Percentiles rank a stretch among this genome's conserved stretches.
These are phyloP conservation scores for Cytospora mali DNA, from an alignment of 2,329 filamentous ascomycete genomes.

Conservation along the genomic window DNA sequence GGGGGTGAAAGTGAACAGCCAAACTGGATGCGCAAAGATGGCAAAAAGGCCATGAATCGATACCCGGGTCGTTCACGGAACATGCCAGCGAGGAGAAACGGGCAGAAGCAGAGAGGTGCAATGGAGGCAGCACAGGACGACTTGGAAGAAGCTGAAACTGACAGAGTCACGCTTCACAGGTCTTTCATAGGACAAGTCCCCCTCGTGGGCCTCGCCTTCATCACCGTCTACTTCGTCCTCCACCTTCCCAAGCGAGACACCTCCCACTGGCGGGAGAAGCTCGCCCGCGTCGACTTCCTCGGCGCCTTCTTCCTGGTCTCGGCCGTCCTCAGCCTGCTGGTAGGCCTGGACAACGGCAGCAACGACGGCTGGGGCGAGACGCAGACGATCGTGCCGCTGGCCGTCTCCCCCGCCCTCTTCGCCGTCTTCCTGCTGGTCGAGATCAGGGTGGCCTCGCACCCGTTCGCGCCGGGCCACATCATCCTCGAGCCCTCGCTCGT, in stretches of 20 bases:
- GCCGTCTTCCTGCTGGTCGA: constrained; percentile 70
- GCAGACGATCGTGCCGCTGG: constrained; percentile 60
- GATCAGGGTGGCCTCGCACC: constrained; percentile 66
- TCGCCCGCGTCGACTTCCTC: constrained; percentile 34
- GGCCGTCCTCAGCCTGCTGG: constrained; percentile 52
- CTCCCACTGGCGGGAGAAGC: constrained; percentile 65
- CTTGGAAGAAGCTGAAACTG: neutral
- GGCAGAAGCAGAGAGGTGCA: neutral
- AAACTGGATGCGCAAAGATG: too few relatives aligned
- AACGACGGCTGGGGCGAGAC: constrained; percentile 69
- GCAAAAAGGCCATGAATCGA: too few relatives aligned
- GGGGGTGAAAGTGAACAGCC: neutral
- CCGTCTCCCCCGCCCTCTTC: constrained; percentile 61
- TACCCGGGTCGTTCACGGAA: neutral
- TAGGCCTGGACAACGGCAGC: constrained; percentile 73
- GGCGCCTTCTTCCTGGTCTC: constrained; percentile 38
- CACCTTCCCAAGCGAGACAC: constrained; percentile 61
- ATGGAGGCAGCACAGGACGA: too few relatives aligned
- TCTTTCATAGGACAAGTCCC: constrained; percentile 73
- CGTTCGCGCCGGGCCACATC: constrained; percentile 74
- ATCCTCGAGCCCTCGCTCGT: constrained; percentile 69
- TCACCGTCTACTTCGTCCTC: constrained; percentile 64
- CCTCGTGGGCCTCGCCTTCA: constrained; percentile 65
- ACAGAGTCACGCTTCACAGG: constrained; percentile 43
- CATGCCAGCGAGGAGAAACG: neutral